phyloP scores from a whole-genome alignment of 352 stramenopile species.

The Phytophthora parvispora region DNA sequence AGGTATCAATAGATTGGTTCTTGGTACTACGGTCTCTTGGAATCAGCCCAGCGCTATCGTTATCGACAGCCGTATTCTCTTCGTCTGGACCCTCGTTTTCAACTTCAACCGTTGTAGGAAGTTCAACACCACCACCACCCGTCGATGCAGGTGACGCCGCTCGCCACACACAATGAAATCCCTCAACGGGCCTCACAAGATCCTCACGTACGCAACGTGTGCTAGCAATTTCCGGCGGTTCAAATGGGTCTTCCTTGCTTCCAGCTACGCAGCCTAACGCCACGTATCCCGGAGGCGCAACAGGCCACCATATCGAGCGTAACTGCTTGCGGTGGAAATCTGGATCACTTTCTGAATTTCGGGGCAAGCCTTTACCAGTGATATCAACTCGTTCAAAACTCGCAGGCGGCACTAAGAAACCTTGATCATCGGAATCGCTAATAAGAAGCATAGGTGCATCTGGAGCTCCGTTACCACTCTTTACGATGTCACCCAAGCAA shows the following conservation, averaged over 20 bases:
- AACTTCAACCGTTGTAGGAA: slow-evolving; percentile 40
- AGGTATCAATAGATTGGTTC: slow-evolving; percentile 48
- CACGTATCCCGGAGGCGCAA: slow-evolving; percentile 82
- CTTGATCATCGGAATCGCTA: slow-evolving; percentile 54
- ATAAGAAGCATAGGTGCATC: slow-evolving; percentile 70
- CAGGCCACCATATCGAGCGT: slow-evolving; percentile 86
- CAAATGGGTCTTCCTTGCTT: slow-evolving; percentile 83
- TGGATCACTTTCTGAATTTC: slow-evolving; percentile 75
- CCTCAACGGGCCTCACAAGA: slow-evolving; percentile 71
- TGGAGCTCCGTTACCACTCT: slow-evolving; percentile 66
- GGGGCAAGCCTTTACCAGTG: slow-evolving; percentile 82
- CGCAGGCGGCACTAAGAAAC: slow-evolving; percentile 65
- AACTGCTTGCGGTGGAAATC: slow-evolving; percentile 90
- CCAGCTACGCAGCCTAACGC: slow-evolving; percentile 81
- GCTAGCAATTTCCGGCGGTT: slow-evolving; percentile 61
- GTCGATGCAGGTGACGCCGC: slow-evolving; percentile 36
- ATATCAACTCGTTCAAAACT: slow-evolving; percentile 88
- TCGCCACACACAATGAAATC: slow-evolving; percentile 75
- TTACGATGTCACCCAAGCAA: slow-evolving; percentile 76
- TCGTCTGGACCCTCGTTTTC: slow-evolving; percentile 39
- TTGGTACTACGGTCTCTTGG: slow-evolving; percentile 19
- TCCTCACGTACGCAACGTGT: slow-evolving; percentile 83
- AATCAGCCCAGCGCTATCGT: slow-evolving; percentile 12
- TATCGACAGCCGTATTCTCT: slow-evolving; percentile 8
- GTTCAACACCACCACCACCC: slow-evolving; percentile 44